phyloP scores from a whole-genome alignment of 345 rosid genomes.

The Viola odorata region DNA sequence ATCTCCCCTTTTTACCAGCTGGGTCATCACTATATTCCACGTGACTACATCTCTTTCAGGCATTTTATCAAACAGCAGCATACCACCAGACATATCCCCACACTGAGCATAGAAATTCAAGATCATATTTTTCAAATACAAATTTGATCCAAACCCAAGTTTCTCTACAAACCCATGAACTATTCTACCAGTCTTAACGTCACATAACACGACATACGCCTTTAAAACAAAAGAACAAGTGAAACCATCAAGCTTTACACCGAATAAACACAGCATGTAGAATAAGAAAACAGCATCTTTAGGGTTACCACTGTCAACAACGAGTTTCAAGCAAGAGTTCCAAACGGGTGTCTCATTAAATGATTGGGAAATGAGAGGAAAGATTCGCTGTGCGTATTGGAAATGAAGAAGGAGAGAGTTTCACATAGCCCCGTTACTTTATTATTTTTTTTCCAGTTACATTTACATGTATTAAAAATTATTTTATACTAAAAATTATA shows the following conservation, averaged over 20 bases:
- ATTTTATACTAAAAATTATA: too few relatives aligned
- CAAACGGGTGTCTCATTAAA: constrained; percentile 18
- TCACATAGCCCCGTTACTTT: too few relatives aligned
- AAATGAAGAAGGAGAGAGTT: constrained; percentile 11
- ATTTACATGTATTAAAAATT: too few relatives aligned
- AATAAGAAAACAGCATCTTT: constrained; percentile 25
- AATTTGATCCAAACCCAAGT: constrained; percentile 30
- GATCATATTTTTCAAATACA: constrained; percentile 29
- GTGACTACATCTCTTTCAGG: constrained; percentile 30
- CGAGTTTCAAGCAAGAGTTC: constrained; percentile 37
- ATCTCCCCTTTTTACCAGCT: constrained; percentile 25
- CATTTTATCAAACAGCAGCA: constrained; percentile 38
- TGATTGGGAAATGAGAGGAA: not conserved
- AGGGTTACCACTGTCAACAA: constrained; percentile 27
- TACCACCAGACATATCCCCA: constrained; percentile 24
- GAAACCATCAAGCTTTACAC: constrained; percentile 26
- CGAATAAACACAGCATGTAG: constrained; percentile 15
- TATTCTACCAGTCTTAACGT: constrained; percentile 14
- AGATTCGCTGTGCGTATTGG: constrained; percentile 25
- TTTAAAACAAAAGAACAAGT: constrained; percentile 36
- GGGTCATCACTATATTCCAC: constrained; percentile 31
- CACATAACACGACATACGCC: constrained; percentile 18
- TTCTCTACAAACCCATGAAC: constrained; percentile 33
- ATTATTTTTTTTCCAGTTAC: too few relatives aligned
- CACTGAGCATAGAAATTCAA: constrained; percentile 25